Evolutionary conservation across 1,139 yeast genomes (phyloP), one percentile per base, ranked within the genome.

Genomic region (Candida pseudoviswanathii): DNA sequence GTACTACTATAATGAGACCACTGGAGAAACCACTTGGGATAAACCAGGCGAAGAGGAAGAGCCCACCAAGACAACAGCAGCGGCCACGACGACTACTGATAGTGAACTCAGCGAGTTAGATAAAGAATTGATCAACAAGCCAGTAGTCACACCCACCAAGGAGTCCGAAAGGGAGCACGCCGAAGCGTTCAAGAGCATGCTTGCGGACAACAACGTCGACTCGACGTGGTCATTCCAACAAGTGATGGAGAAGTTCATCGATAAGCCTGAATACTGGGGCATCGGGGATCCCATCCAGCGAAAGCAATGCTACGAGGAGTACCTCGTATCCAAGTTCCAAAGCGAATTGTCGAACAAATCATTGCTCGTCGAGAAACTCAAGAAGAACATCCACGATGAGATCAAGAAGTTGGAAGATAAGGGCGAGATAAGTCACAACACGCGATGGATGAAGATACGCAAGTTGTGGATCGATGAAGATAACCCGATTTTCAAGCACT

Each of bases 11-110:
- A 87, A 89, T 62, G 72, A 74, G 22, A 66, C 67, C 21, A 81
- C 92, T 0, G 80, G 82, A 3, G 85, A 84, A 58, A 85, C 96
- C 9, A 84, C 87, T 0, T 92, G 97, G 97, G 89, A 85, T 26
- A 65, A 80, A 24, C 97, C 97, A 0, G 71, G 62, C 0, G 85
- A 70, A 24, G 64, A 70, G 3, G 54, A 52, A 9, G 51, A 51
- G 25, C 40, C 30, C 11, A 41, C 31, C n/a, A 10, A n/a, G n/a
- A 9, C 3, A 43, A 16, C 30, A 10, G 26, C 30, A 47, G 10
- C n/a, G 39, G 25, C 10, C n/a, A 37, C 22, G 1, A 25, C 27
- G 5, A 25, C 41, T n/a, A 4, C 21, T 2, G 45, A 44, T 5
- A 25, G 4, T 22, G 49, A 31, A n/a, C 49, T 36, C 9, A 50